Base-by-base conservation (phyloP, 768 basidiomycete species). In the Xerocomus spinulosus region DNA sequence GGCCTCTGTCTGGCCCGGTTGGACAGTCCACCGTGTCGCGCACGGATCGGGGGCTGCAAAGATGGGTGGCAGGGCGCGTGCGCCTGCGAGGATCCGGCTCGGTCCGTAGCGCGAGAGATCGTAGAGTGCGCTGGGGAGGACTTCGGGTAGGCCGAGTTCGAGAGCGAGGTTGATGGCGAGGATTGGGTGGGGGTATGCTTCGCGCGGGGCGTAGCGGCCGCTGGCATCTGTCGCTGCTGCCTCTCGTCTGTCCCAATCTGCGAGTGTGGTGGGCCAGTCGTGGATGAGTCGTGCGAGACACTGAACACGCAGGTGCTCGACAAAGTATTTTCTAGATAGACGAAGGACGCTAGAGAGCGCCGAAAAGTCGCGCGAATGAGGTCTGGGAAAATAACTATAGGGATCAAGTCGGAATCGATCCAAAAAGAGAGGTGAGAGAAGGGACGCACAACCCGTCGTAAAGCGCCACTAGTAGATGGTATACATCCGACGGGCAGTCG, bases 381-480 rank as follows among this genome's bases (percentile, higher is more conserved):
- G 66, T 39, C 71, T 71, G 9, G 43, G 56, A 61, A 85, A 82
- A 64, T 85, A 83, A 21, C 83, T 86, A 42, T 14, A 17, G 4
- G 5, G 13, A 5, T 14, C n/a, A 17, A 14, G 36, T 54, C 30
- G 43, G 20, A 4, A 42, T 42, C 52, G 36, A 23, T 15, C 18
- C 17, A 24, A 4, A 3, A 12, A 44, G n/a, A 9, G n/a, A n/a
- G n/a, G n/a, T n/a, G n/a, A n/a, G 25, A 20, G 20, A 25, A 13
- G n/a, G 0, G 9, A 70, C 84, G 55, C 56, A 88, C 87, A 88
- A 59, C 40, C 87, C 87, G 50, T 90, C 87, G 53, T 89, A 90
- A 9, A 90, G 65, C 20, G 87, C 85, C 26, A 71, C 69, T 34
- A 89, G 62, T 28, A 90, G 78, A 59, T 81, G 77, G 42, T 80